Percentiles rank a stretch among this genome's conserved stretches.
These are phyloP conservation scores for Chamaecyparis obtusa DNA, from an alignment of 75 land plant species.

Conservation along the genomic window DNA sequence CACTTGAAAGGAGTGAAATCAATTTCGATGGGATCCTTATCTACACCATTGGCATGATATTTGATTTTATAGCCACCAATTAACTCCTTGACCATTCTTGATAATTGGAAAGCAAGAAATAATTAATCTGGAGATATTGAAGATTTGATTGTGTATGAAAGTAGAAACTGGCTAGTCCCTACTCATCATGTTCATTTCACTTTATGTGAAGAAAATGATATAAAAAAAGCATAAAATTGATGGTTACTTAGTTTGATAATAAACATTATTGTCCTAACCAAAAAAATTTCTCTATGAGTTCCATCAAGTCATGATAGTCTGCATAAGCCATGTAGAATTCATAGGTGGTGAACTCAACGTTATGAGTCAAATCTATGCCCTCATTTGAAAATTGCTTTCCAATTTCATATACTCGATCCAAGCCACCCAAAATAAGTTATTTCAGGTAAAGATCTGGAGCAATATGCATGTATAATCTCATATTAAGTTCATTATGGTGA, in stretches of 20 bases:
- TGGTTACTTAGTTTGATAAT: background rate
- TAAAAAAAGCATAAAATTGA: conserved; percentile 5
- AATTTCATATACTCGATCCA: conserved; percentile 93
- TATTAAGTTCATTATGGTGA: conserved; percentile 91
- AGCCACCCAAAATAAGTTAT: conserved; percentile 85
- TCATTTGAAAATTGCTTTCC: conserved; percentile 95
- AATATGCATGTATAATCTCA: conserved; percentile 85
- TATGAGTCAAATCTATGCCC: conserved; percentile 96
- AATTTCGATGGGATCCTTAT: conserved; percentile 84
- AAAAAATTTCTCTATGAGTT: conserved; percentile 84
- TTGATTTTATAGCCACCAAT: conserved; percentile 89
- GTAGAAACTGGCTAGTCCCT: background rate
- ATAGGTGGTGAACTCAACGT: conserved; percentile 95
- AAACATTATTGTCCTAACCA: conserved; percentile 39
- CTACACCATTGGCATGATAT: conserved; percentile 82
- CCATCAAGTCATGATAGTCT: conserved; percentile 91
- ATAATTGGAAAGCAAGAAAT: background rate
- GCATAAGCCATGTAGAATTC: conserved; percentile 98
- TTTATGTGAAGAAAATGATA: background rate
- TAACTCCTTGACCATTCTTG: conserved; percentile 95
- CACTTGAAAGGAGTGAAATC: conserved; percentile 98
- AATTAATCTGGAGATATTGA: background rate
- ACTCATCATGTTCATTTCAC: background rate
- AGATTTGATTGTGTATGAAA: background rate
- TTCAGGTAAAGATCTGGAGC: conserved; percentile 95